A percentile compares a stretch with the other conserved stretches of the same genome.
phyloP scores from a whole-genome alignment of 1,284 basidiomycete species.

The Coniferiporia weirii region DNA sequence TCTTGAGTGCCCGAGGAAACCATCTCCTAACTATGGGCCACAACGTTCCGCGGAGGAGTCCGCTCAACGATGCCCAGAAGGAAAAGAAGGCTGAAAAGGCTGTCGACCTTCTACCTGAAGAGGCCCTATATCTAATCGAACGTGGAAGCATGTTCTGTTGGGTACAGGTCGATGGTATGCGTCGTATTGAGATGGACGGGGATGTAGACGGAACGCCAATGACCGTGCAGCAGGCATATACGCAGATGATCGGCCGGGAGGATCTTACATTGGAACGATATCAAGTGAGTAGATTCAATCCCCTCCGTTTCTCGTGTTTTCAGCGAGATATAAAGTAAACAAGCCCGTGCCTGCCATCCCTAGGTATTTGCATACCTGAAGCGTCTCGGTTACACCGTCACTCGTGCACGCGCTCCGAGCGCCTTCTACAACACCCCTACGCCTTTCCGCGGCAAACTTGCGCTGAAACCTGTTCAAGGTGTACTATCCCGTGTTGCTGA shows the following conservation, averaged over 20 bases:
- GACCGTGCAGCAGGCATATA: constrained; percentile 87
- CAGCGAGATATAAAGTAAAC: not conserved
- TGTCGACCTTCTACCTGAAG: constrained; percentile 89
- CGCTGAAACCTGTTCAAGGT: constrained; percentile 24
- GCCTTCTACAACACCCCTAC: constrained; percentile 53
- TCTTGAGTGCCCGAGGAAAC: constrained; percentile 69
- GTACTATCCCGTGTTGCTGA: constrained; percentile 30
- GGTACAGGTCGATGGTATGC: constrained; percentile 39
- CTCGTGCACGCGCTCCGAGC: constrained; percentile 61
- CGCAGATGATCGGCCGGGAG: constrained; percentile 76
- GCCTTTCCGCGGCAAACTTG: constrained; percentile 23
- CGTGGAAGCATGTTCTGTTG: constrained; percentile 84
- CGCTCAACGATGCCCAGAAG: not conserved
- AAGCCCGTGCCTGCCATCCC: not conserved
- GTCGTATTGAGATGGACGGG: constrained; percentile 29
- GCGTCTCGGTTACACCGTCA: constrained; percentile 87
- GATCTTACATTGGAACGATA: constrained; percentile 79
- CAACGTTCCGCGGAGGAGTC: constrained; percentile 45
- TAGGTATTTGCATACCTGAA: constrained; percentile 92
- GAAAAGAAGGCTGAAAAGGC: constrained; percentile 46
- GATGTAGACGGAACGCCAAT: constrained; percentile 62
- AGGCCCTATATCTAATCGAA: constrained; percentile 89
- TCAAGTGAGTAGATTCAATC: constrained; percentile 53
- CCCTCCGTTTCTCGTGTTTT: not conserved
- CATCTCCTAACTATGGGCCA: constrained; percentile 78